A percentile compares a stretch with the other conserved stretches of the same genome.
Conservation (phyloP, 805 yeast genomes). For the Suhomyces sp. region DNA sequence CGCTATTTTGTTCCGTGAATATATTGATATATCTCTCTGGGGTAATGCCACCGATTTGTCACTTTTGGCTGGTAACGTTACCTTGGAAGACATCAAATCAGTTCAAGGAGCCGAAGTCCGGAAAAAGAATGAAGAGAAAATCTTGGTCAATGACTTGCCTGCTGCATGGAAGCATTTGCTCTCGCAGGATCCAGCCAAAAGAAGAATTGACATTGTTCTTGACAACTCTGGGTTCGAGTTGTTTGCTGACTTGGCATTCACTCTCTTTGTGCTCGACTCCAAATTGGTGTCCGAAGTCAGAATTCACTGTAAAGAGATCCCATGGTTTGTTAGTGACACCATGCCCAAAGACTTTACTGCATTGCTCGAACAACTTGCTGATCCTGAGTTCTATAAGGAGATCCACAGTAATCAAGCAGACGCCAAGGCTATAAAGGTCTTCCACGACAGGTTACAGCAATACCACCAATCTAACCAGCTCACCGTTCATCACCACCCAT, state of each 20-base stretch:
- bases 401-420: conserved; percentile 18
- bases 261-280: conserved; percentile 58
- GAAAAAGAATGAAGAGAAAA: conserved; percentile 73
- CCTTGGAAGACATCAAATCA: conserved; percentile 80
- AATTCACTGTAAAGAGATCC: conserved; percentile 84
- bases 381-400: conserved; percentile 50
- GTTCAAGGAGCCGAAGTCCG: conserved; percentile 90
- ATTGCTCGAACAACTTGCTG: conserved; percentile 54
- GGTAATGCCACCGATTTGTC: conserved; percentile 98
- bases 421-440: conserved; percentile 18
- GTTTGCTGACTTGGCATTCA: conserved; percentile 73
- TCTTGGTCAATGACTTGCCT: conserved; percentile 71
- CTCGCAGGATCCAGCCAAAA: conserved; percentile 17
- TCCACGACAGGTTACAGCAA: conserved; percentile 19
- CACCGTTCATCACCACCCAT: conserved; percentile 50
- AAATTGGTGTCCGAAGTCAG: conserved; percentile 62
- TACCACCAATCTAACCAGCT: conserved; percentile 22
- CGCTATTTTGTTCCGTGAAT: conserved; percentile 69
- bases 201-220: conserved; percentile 75
- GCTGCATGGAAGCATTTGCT: conserved; percentile 58
- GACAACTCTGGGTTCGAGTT: conserved; percentile 96
- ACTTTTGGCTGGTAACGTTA: conserved; percentile 77
- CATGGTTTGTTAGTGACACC: conserved; percentile 98
- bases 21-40: conserved; percentile 88
- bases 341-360: conserved; percentile 73